phyloP scores from a whole-genome alignment of 2,329 filamentous ascomycete species.

The Venturia pyrina region DNA sequence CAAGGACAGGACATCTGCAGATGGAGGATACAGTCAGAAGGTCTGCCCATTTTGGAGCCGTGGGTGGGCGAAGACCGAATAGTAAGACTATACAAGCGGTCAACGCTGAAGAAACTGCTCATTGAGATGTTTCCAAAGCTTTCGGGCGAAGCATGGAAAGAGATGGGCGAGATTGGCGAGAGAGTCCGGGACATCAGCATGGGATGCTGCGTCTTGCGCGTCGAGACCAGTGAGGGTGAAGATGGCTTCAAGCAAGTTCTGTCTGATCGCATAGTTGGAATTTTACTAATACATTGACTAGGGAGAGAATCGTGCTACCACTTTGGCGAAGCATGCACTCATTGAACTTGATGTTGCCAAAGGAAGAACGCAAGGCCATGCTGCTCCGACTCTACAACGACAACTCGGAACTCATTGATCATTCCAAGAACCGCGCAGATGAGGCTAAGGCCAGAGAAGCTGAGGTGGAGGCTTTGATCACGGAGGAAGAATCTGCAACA shows the following conservation, averaged over 20 bases:
- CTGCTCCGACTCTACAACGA: conserved; percentile 86
- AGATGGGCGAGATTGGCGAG: conserved; percentile 80
- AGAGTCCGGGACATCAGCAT: conserved; percentile 68
- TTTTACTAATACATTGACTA: conserved; percentile 17
- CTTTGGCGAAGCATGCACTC: conserved; percentile 89
- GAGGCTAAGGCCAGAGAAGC: background rate
- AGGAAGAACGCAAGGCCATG: conserved; percentile 90
- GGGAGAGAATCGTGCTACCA: conserved; percentile 77
- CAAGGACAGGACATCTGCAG: conserved; percentile 77
- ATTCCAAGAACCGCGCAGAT: conserved; percentile 7
- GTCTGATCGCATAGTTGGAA: background rate
- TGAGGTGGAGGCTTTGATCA: background rate
- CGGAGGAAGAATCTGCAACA: background rate
- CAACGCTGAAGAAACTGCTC: conserved; percentile 71
- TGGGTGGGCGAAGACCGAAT: conserved; percentile 76
- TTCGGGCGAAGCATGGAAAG: conserved; percentile 59
- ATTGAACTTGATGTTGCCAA: conserved; percentile 94
- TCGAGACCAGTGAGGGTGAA: conserved; percentile 61
- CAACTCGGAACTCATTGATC: conserved; percentile 29
- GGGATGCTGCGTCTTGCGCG: conserved; percentile 83
- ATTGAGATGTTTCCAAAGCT: conserved; percentile 97
- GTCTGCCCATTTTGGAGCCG: conserved; percentile 79
- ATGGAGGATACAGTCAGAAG: conserved; percentile 94
- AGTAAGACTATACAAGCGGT: conserved; percentile 63
- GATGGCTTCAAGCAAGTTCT: conserved; percentile 44